These are phyloP conservation scores for Xylogone sp. DNA, from an alignment of 2,329 filamentous ascomycete species.

Conservation along the genomic window DNA sequence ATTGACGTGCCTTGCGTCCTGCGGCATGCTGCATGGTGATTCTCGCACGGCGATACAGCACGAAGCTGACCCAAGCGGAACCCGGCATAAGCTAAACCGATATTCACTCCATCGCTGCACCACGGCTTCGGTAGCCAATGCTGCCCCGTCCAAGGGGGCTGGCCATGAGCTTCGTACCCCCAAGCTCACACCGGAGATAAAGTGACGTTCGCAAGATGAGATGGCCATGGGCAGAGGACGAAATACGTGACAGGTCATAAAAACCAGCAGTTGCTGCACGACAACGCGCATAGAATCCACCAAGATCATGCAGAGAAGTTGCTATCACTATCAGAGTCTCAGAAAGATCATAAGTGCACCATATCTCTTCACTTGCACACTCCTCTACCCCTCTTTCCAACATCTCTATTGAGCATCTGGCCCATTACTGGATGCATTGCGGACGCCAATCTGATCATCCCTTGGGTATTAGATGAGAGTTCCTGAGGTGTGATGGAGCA, in stretches of 20 bases:
- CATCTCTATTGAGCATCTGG: no score
- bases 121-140: not conserved
- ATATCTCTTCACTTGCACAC: not conserved
- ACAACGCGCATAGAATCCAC: not conserved
- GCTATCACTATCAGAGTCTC: no score
- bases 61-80: not conserved
- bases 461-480: not conserved
- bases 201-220: no score
- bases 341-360: no score
- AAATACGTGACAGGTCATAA: not conserved
- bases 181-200: not conserved
- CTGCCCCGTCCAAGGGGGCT: not conserved
- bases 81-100: not conserved
- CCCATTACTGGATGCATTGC: not conserved
- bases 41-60: not conserved
- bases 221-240: not conserved
- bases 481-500: not conserved
- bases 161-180: not conserved
- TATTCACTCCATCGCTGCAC: not conserved
- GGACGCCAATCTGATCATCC: not conserved
- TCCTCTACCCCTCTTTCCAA: no score
- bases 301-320: not conserved
- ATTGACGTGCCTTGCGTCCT: not conserved
- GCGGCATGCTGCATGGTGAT: not conserved
- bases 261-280: not conserved